Evolutionary conservation across 768 basidiomycete genomes (phyloP), one percentile per base, ranked within the genome.

Genomic region (Phylloporus sp.): DNA sequence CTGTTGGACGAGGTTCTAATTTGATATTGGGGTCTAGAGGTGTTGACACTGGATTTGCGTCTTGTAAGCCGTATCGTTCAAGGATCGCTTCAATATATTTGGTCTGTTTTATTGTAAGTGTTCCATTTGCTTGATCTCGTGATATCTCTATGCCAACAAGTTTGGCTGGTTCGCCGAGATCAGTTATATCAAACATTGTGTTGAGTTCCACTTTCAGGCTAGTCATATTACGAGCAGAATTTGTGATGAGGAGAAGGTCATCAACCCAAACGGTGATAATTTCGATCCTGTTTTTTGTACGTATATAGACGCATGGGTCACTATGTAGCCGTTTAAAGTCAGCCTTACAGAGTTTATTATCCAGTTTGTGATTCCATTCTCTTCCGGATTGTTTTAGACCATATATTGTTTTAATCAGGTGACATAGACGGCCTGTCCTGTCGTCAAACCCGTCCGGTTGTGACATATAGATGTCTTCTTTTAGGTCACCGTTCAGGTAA

Each of bases 401-500:
- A 47, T 71, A 72, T 0, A 71, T 12, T 0, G 59, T 50, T n/a
- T 48, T 61, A 36, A 45, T 47, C 5, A 72, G 47, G 6, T 11
- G 22, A 11, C 64, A 68, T 44, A 68, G 54, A 1, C 48, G 11
- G 0, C 28, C 1, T 0, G 59, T 60, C 0, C 54, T 49, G 20
- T 69, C 62, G 2, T 57, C 4, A 29, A 50, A 64, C 0, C 66
- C 65, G 10, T 66, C 50, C 0, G 61, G 69, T 26, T 68, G 69
- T 1, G 46, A 31, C 68, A 71, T 71, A 40, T 70, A 72, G 0
- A 72, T 59, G 18, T 70, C 64, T 31, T 71, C 71, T 29, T 67
- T 50, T 0, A 72, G 48, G 0, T 54, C 23, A 2, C 66, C 60
- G 40, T 73, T 65, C 0, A 73, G 58, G 46, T 70, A 72, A 0